Percentiles rank a stretch among this genome's conserved stretches.
phyloP scores from a whole-genome alignment of 1,284 basidiomycete species.

The Bondarzewia mesenterica region DNA sequence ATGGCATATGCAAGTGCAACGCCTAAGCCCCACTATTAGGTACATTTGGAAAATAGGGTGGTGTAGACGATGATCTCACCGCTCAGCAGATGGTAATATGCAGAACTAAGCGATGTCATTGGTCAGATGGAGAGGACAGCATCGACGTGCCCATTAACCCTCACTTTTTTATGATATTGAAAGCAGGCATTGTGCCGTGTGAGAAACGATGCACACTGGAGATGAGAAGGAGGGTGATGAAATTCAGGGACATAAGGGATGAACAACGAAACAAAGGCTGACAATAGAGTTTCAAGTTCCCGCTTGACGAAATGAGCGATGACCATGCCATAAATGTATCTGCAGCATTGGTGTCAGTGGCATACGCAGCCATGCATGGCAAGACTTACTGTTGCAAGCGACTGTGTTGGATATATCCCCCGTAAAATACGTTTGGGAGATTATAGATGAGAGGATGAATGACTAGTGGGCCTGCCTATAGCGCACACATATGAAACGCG shows the following conservation, averaged over 20 bases:
- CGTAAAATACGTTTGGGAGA: slow-evolving; percentile 63
- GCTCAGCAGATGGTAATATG: slow-evolving; percentile 82
- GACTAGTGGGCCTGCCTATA: slow-evolving; percentile 79
- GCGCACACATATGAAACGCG: too few relatives aligned
- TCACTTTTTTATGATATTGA: slow-evolving; percentile 89
- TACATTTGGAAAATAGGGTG: slow-evolving; percentile 1
- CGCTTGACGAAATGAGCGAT: slow-evolving; percentile 89
- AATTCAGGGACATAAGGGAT: neutral
- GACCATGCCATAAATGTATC: slow-evolving; percentile 73
- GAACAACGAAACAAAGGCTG: slow-evolving; percentile 15
- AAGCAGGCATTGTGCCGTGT: slow-evolving; percentile 86
- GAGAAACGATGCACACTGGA: slow-evolving; percentile 88
- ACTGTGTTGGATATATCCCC: slow-evolving; percentile 64
- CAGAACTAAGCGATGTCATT: slow-evolving; percentile 47
- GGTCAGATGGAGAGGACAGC: too few relatives aligned
- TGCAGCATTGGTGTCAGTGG: slow-evolving; percentile 21
- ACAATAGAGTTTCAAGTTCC: slow-evolving; percentile 91
- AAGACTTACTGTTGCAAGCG: slow-evolving; percentile 63
- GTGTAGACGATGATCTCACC: slow-evolving; percentile 31
- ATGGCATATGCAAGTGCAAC: slow-evolving; percentile 72
- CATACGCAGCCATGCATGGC: neutral
- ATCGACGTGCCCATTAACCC: too few relatives aligned
- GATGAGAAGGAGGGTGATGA: too few relatives aligned
- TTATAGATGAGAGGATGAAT: slow-evolving; percentile 88
- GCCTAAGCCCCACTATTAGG: slow-evolving; percentile 26